Evolutionary conservation across 129 eudicot species (phyloP), one percentile per base, ranked within the genome.

Genomic region (Mikania micrantha): DNA sequence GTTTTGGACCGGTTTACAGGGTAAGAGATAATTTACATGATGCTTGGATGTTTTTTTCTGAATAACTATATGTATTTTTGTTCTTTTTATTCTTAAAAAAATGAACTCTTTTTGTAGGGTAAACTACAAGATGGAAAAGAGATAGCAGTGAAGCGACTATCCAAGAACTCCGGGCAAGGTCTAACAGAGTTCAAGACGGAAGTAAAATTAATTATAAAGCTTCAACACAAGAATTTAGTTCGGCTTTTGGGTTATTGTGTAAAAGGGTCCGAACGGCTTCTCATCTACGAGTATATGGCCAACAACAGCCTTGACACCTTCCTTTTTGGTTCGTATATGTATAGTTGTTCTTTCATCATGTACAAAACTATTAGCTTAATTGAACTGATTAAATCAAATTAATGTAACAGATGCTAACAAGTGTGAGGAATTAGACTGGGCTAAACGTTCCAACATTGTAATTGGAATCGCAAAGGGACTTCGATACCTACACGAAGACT

Each of bases 1-100:
- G 89, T 16, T 84, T 84, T 71, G 89, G 89, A 39, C 77, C 73
- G 0, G 86, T 84, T 60, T 83, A 83, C 20, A 78, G 44, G 82
- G 86, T 84, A 71, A 32, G 8, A 0, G 4, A 25, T 4, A 20
- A n/a, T 15, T 65, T 28, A 59, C 27, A n/a, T 31, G 45, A 40
- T 32, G 16, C 49, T 21, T 10, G 31, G 31, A 15, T 36, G 10
- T 32, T 4, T 10, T n/a, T 25, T n/a, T 11, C 5, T n/a, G n/a
- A 42, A 13, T 9, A 32, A 7, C 6, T 32, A 32, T 42, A 1
- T 42, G 1, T 42, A 12, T 12, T 0, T 13, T 42, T 42, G 0
- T 42, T 40, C 2, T 9, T 1, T 40, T 40, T 40, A 2, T 11
- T 40, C 11, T 40, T 2, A 12, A 42, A 1, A 12, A 9, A 0